Evolutionary conservation across 164 flowering plant species (phyloP).

Genomic region (Macadamia tetraphylla): DNA sequence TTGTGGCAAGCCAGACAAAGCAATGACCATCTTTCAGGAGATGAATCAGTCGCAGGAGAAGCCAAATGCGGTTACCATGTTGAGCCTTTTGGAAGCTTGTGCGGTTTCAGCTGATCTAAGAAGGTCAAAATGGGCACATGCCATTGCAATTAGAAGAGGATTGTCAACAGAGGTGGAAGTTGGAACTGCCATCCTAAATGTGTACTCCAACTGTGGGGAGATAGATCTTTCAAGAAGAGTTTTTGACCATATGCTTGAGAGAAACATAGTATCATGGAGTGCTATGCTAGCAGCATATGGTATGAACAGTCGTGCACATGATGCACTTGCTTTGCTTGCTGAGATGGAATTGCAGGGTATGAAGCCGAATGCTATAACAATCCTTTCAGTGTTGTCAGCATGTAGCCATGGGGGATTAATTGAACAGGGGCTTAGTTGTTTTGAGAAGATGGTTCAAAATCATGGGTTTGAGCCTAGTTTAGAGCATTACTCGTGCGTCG

Average conservation of each 20-base stretch:
- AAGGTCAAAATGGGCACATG: constrained; percentile 62
- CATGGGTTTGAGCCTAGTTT: constrained; percentile 30
- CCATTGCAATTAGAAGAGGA: constrained; percentile 55
- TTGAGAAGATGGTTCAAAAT: constrained; percentile 39
- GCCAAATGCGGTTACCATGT: constrained; percentile 48
- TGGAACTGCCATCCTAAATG: constrained; percentile 68
- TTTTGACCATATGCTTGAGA: constrained; percentile 47
- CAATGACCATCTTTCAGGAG: constrained; percentile 44
- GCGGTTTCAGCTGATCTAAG: constrained; percentile 47
- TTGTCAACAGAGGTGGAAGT: constrained; percentile 45
- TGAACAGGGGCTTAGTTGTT: constrained; percentile 54
- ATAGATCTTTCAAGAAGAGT: constrained; percentile 48
- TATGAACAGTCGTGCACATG: constrained; percentile 50
- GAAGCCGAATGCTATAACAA: constrained; percentile 59
- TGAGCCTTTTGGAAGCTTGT: constrained; percentile 69
- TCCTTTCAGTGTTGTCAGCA: constrained; percentile 63
- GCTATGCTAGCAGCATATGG: constrained; percentile 77
- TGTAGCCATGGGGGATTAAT: constrained; percentile 84
- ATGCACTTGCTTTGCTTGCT: constrained; percentile 47
- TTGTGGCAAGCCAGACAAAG: constrained; percentile 66
- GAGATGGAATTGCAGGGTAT: constrained; percentile 48
- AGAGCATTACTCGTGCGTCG: constrained; percentile 80
- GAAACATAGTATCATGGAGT: constrained; percentile 64
- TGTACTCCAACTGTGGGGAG: constrained; percentile 80
- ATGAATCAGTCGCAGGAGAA: constrained; percentile 37